A percentile compares a stretch with the other conserved stretches of the same genome.
phyloP scores from a whole-genome alignment of 345 rosid species.

The Erysimum cheiranthoides region DNA sequence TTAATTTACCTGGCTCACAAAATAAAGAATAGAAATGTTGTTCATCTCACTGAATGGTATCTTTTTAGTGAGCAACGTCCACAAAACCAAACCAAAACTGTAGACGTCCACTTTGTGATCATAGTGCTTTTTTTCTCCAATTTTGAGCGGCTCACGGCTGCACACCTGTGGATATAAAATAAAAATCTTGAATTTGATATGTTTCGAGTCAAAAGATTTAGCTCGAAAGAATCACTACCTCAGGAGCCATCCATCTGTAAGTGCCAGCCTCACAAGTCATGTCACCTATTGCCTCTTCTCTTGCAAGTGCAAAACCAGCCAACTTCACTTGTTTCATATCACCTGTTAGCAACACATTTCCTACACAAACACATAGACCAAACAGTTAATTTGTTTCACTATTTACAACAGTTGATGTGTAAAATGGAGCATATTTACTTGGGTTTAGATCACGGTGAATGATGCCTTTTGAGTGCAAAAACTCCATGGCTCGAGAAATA shows the following conservation, averaged over 20 bases:
- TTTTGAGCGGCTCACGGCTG: conserved; percentile 50
- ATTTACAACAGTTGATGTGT: background rate
- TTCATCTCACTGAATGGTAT: conserved; percentile 53
- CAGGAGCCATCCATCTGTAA: conserved; percentile 85
- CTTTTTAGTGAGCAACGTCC: conserved; percentile 68
- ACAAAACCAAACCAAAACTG: conserved; percentile 66
- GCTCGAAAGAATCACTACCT: conserved; percentile 48
- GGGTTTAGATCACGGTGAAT: conserved; percentile 82
- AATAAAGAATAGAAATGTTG: conserved; percentile 46
- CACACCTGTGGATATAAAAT: conserved; percentile 46
- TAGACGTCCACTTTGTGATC: conserved; percentile 81
- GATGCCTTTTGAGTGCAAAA: conserved; percentile 68
- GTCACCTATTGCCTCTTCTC: conserved; percentile 49
- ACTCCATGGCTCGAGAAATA: conserved; percentile 71
- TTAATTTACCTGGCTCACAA: conserved; percentile 51
- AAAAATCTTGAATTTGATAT: background rate
- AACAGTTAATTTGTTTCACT: background rate
- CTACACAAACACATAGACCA: conserved; percentile 34
- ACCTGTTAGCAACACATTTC: conserved; percentile 59
- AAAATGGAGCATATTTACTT: conserved; percentile 44
- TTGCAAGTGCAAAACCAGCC: conserved; percentile 68
- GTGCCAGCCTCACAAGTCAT: conserved; percentile 75
- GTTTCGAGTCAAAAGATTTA: background rate
- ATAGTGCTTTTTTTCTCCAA: conserved; percentile 56
- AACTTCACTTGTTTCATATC: conserved; percentile 55